A percentile compares a stretch with the other conserved stretches of the same genome.
phyloP scores from a whole-genome alignment of 306 rosid genomes.

The Phaseolus lunatus region DNA sequence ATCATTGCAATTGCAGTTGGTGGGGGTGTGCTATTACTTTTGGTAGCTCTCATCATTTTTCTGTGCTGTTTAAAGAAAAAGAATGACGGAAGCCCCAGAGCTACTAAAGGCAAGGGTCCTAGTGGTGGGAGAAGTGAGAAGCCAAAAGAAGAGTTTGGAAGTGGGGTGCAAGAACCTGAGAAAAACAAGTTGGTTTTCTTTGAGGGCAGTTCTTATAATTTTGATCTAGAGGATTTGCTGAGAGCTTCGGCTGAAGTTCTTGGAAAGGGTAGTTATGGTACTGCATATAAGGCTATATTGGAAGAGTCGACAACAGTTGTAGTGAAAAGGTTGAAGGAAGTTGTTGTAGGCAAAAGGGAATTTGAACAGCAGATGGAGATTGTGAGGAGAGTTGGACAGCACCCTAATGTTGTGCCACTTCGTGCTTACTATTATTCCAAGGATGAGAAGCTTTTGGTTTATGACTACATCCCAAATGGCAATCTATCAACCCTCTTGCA shows the following conservation, averaged over 20 bases:
- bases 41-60: conserved; percentile 59
- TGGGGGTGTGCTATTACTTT: conserved; percentile 59
- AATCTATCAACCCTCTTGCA: conserved; percentile 75
- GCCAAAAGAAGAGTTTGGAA: conserved; percentile 85
- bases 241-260: conserved; percentile 91
- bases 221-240: conserved; percentile 86
- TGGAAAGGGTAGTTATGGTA: conserved; percentile 92
- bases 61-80: conserved; percentile 75
- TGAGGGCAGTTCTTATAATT: conserved; percentile 82
- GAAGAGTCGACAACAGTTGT: conserved; percentile 89
- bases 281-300: conserved; percentile 84
- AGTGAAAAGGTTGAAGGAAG: conserved; percentile 89
- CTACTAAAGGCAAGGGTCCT: conserved; percentile 64
- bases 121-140: conserved; percentile 76
- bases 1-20: conserved; percentile 90
- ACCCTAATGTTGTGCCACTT: conserved; percentile 75
- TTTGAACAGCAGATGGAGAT: conserved; percentile 88
- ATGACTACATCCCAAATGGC: conserved; percentile 72
- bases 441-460: conserved; percentile 90
- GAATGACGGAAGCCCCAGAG: conserved; percentile 53
- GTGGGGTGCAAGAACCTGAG: conserved; percentile 91
- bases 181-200: conserved; percentile 84
- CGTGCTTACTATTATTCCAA: conserved; percentile 92
- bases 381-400: conserved; percentile 74
- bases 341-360: conserved; percentile 74